Base-by-base conservation (phyloP, 257 asterid species). In the Solanum piurae region DNA sequence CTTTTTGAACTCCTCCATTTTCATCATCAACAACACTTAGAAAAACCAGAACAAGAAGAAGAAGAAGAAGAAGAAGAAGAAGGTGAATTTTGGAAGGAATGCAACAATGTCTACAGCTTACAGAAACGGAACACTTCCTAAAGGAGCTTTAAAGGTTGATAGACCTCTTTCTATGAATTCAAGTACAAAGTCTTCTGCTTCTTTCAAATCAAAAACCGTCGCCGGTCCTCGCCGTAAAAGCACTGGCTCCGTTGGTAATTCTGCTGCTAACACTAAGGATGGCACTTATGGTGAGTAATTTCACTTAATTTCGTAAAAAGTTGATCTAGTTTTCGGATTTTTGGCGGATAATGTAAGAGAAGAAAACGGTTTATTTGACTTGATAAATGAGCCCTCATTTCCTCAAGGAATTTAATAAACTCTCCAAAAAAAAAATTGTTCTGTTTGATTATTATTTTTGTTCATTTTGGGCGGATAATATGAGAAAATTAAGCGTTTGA, bases 81-180 rank as follows among this genome's bases (percentile, higher is more conserved):
- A 33, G 60, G 16, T 16, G 83, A 85, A 25, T 42, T 66, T 34
- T 37, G 84, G 75, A 85, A 79, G 66, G 83, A 37, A 91, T 84
- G 86, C 38, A 82, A 60, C 62, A 88, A 95, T 93, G 97, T 89
- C 94, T 88, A 89, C 85, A 88, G 58, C 66, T 88, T 88, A 60
- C 89, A 91, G 95, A 89, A 92, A 92, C 89, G 95, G 95, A 86
- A 87, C 93, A 84, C 89, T 77, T 18, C 85, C 92, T 18, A 89
- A 85, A 86, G 91, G 91, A 66, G 91, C 90, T 52, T 6, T 85
- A 23, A 95, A 95, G 91, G 72, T 89, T 46, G 97, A 94, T 40
- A 14, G 73, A 7, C 29, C 88, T 9, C 62, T 89, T 7, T 89
- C 92, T 7, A 36, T 89, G 80, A 92, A 90, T 88, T 88, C 89